These are phyloP conservation scores for Phoma herbarum DNA, from an alignment of 2,329 filamentous ascomycete species.

Conservation along the genomic window DNA sequence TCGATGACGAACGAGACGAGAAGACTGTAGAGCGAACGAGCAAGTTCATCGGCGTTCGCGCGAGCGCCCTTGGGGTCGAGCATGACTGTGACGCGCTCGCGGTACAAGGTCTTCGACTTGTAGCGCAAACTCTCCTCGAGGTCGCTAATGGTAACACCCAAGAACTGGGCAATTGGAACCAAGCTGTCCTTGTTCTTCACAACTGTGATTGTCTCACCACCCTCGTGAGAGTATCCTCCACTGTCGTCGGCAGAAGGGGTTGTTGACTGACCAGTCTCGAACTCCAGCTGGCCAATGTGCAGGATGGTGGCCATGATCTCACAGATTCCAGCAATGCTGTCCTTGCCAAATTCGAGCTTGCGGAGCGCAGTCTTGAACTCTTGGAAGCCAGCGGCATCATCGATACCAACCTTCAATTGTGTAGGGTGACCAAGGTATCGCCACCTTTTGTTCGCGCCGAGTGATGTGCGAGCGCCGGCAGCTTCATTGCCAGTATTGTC, in stretches of 20 bases:
- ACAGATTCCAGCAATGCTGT: conserved; percentile 96
- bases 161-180: conserved; percentile 87
- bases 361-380: conserved; percentile 96
- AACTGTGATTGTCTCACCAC: conserved; percentile 81
- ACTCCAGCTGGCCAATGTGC: conserved; percentile 98
- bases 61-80: conserved; percentile 90
- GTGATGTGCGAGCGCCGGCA: conserved; percentile 63
- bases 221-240: conserved; percentile 95
- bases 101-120: conserved; percentile 95
- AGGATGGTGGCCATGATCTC: conserved; percentile 92
- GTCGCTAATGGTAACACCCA: conserved; percentile 82
- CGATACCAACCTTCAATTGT: conserved; percentile 95
- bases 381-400: conserved; percentile 94
- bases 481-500: conserved; percentile 61
- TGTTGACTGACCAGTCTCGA: conserved; percentile 82
- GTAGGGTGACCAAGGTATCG: conserved; percentile 95
- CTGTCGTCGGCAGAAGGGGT: conserved; percentile 86
- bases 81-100: conserved; percentile 98
- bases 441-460: conserved; percentile 80
- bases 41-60: conserved; percentile 91
- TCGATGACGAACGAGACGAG: conserved; percentile 95
- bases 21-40: conserved; percentile 90
- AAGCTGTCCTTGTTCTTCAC: conserved; percentile 95
- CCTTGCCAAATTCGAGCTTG: conserved; percentile 91
- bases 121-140: conserved; percentile 90